Percentiles rank a stretch among this genome's conserved stretches.
Conservation (phyloP, 2,329 filamentous ascomycete species). For the Emydomyces testavorans region DNA sequence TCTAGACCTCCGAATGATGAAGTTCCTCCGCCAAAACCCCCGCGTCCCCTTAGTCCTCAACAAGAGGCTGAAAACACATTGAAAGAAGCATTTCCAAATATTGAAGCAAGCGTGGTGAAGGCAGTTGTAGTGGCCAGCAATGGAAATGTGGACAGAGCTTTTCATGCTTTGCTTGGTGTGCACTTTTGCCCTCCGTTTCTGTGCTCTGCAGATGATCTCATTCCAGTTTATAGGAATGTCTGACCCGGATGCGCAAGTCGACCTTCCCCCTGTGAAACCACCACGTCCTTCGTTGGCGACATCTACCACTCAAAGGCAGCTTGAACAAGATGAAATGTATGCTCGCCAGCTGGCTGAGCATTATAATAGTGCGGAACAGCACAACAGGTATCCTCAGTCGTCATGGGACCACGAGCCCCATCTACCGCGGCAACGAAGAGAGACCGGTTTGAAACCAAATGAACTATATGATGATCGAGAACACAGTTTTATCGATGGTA, state of each 20-base stretch:
- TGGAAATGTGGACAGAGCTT: constrained; percentile 81
- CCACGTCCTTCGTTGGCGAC: constrained; percentile 57
- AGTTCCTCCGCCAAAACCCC: constrained; percentile 58
- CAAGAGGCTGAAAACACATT: constrained; percentile 80
- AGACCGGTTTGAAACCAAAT: constrained; percentile 45
- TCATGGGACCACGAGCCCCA: constrained; percentile 23
- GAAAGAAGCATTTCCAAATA: constrained; percentile 82
- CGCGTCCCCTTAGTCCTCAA: constrained; percentile 65
- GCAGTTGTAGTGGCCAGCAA: constrained; percentile 78
- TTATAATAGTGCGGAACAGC: constrained; percentile 47
- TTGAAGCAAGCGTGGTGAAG: constrained; percentile 70
- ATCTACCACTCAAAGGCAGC: constrained; percentile 57
- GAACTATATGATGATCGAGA: constrained; percentile 57
- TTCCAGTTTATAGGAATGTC: constrained; percentile 53
- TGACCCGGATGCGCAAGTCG: constrained; percentile 59
- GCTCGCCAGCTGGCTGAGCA: constrained; percentile 88
- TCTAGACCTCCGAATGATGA: constrained; percentile 20
- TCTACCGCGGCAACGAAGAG: constrained; percentile 37
- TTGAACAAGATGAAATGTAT: constrained; percentile 84
- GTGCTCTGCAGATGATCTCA: constrained; percentile 7
- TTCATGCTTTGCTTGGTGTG: constrained; percentile 79
- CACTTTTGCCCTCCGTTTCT: constrained; percentile 19
- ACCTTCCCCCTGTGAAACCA: constrained; percentile 62
- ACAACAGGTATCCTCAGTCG: constrained; percentile 15
- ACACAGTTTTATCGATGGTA: constrained; percentile 78